Base-by-base conservation (phyloP, 495 filamentous ascomycete species). In the Aspergillus panamensis region DNA sequence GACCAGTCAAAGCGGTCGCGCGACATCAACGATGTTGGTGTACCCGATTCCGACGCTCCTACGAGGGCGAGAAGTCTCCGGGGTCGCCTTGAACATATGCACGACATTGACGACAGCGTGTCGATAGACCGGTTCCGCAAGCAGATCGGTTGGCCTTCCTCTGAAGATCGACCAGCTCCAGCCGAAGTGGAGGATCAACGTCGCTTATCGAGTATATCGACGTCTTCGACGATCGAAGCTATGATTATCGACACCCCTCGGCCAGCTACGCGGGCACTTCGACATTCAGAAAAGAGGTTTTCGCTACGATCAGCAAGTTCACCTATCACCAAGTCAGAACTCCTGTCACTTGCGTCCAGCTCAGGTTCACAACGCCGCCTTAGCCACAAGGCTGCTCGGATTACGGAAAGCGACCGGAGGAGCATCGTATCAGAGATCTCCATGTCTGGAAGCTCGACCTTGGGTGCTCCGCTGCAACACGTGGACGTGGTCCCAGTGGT, bases 161-260 rank as follows among this genome's bases (percentile, higher is more conserved):
- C 60, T 30, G 70, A 73, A 33, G 54, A 65, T 51, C 51, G 57
- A 8, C 48, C 58, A 12, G 51, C 62, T 10, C 31, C 59, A 6
- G 55, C 67, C 21, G 61, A 75, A 19, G 73, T 81, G 42, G 67
- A 78, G 6, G 76, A 74, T 35, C 32, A 62, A 19, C 69, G 66
- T 35, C 65, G 79, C 12, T 79, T 82, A 32, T 92, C 89, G 17
- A 77, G 74, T 14, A 77, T 85, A 58, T 91, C 89, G 10, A 80
- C 77, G 7, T 77, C 80, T 8, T 90, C 88, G 4, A 90, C 88
- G 0, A 80, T 91, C 14, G 87, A 88, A 70, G 88, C 84, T 10
- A 80, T 89, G 69, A 79, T 90, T 25, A 81, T 90, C 35, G 85
- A 88, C 48, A 74, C 77, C 4, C 76, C 79, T 5, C 84, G 82